Conservation (phyloP, 306 rosid genomes). For the Sphenostylis stenocarpa region DNA sequence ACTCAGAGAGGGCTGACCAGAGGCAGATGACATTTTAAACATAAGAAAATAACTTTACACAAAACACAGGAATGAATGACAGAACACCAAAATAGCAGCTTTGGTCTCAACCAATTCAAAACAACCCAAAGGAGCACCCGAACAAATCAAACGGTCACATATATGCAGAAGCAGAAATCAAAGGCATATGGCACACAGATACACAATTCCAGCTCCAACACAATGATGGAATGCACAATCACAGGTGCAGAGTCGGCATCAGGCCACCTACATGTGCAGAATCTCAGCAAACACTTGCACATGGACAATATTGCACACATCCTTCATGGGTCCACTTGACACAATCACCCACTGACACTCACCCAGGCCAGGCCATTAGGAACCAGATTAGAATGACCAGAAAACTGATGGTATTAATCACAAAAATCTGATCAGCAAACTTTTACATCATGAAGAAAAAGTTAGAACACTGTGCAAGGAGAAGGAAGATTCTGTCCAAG, state of each 20-base stretch:
- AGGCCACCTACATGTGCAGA: not conserved
- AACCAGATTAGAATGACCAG: too few relatives aligned
- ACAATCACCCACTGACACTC: too few relatives aligned
- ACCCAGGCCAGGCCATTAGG: too few relatives aligned
- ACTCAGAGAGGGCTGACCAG: not conserved
- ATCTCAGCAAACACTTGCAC: not conserved
- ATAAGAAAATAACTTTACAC: not conserved
- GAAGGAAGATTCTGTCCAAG: too few relatives aligned
- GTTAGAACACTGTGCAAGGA: too few relatives aligned
- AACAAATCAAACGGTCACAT: too few relatives aligned
- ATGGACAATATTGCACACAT: too few relatives aligned
- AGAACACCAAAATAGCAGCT: not conserved
- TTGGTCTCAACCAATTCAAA: not conserved
- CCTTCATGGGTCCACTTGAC: too few relatives aligned
- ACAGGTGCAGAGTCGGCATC: not conserved
- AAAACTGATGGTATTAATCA: too few relatives aligned
- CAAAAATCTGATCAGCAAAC: too few relatives aligned
- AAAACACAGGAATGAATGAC: not conserved
- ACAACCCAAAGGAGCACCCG: not conserved
- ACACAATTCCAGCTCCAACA: not conserved
- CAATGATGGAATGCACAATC: not conserved
- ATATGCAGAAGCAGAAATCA: not conserved
- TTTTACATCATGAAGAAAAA: too few relatives aligned
- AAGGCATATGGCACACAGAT: too few relatives aligned
- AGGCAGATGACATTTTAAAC: not conserved